Percentiles rank a stretch among this genome's conserved stretches.
Evolutionary conservation across 352 stramenopile genomes (phyloP).

Genomic region (Globisporangium megalacanthum): DNA sequence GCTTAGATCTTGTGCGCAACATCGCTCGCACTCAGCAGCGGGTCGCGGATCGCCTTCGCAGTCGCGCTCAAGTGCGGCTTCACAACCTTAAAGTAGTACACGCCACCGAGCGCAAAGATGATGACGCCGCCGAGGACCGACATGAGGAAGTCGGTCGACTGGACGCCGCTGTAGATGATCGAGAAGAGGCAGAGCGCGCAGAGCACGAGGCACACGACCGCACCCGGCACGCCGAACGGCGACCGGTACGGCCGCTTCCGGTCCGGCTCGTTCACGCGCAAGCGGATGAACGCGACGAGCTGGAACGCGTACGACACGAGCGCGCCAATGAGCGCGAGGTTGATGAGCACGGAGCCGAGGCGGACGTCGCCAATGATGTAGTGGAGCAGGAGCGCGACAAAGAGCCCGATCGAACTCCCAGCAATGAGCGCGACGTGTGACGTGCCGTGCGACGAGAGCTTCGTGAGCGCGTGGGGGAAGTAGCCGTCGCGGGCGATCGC

Average conservation of each 20-base stretch:
- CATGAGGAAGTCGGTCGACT: conserved; percentile 52
- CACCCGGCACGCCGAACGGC: conserved; percentile 47
- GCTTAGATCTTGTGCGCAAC: conserved; percentile 16
- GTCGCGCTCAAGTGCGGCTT: conserved; percentile 23
- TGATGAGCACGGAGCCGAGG: conserved; percentile 63
- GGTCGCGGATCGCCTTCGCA: conserved; percentile 30
- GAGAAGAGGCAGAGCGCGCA: conserved; percentile 45
- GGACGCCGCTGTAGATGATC: conserved; percentile 60
- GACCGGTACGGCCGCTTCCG: conserved; percentile 43
- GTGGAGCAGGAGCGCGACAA: conserved; percentile 43
- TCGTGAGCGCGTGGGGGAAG: conserved; percentile 44
- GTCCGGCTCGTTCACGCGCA: conserved; percentile 47
- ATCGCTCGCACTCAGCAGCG: conserved; percentile 30
- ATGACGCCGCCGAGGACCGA: conserved; percentile 46
- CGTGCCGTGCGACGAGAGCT: conserved; percentile 32
- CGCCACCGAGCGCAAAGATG: conserved; percentile 42
- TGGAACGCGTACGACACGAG: conserved; percentile 64
- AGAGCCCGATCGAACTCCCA: conserved; percentile 37
- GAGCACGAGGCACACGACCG: conserved; percentile 33
- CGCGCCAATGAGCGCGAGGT: conserved; percentile 57
- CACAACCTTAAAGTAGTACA: conserved; percentile 42
- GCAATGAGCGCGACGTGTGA: conserved; percentile 50
- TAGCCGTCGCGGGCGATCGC: conserved; percentile 64
- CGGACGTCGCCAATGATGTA: conserved; percentile 53
- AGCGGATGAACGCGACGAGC: conserved; percentile 44